A percentile compares a stretch with the other conserved stretches of the same genome.
phyloP scores from a whole-genome alignment of 2,329 filamentous ascomycete genomes.

The Botryotinia narcissicola region DNA sequence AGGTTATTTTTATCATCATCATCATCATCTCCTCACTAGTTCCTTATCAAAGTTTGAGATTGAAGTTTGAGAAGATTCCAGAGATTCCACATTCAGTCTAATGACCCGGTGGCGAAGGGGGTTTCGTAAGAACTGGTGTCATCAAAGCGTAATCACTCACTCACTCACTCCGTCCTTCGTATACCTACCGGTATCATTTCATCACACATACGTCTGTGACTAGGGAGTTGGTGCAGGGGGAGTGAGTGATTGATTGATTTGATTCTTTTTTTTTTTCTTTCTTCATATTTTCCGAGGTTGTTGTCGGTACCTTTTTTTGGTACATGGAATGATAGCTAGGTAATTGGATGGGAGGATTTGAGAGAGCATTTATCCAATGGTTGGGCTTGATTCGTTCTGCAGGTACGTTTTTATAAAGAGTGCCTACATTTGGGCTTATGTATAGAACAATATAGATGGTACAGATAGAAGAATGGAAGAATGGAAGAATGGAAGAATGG shows the following conservation, averaged over 20 bases:
- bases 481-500: too few relatives aligned
- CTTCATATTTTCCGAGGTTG: background rate
- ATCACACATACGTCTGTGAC: background rate
- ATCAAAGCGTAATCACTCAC: conserved; percentile 4
- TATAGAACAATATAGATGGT: background rate
- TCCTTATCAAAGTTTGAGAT: background rate
- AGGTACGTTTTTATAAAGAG: background rate
- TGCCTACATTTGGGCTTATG: background rate
- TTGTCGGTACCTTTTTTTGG: background rate
- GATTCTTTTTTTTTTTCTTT: too few relatives aligned
- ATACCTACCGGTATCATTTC: background rate
- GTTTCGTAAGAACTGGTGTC: conserved; percentile 2
- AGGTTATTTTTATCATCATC: background rate
- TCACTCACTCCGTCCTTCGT: background rate
- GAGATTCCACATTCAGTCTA: background rate
- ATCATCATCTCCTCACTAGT: too few relatives aligned
- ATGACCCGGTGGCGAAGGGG: background rate
- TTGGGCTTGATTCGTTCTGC: background rate
- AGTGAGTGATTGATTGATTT: background rate
- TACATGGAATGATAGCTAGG: background rate
- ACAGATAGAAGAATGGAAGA: too few relatives aligned
- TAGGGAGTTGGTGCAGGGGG: background rate
- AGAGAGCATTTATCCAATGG: background rate
- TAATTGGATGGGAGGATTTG: background rate
- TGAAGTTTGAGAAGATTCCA: background rate